A percentile compares a stretch with the other conserved stretches of the same genome.
Conservation (phyloP, 179 eudicot genomes). For the Silene coronaria region DNA sequence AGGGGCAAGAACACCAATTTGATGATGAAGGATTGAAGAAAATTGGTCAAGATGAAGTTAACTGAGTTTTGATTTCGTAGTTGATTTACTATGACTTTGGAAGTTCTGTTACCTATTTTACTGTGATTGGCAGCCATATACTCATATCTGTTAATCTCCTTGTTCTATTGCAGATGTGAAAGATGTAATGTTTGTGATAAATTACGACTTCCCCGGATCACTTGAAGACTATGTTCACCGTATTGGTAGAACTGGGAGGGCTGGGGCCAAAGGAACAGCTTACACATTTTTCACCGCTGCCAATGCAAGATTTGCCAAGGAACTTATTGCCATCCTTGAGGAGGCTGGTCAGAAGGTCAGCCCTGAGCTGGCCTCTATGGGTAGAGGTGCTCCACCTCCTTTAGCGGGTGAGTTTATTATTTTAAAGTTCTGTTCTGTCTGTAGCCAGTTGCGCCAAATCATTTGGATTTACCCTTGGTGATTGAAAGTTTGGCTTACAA, state of each 20-base stretch:
- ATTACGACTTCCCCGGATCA: constrained; percentile 89
- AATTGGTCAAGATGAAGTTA: neutral
- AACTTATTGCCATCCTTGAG: constrained; percentile 77
- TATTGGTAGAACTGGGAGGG: constrained; percentile 96
- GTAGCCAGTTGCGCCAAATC: constrained; percentile 4
- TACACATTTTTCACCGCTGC: constrained; percentile 87
- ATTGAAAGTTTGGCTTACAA: too few species aligned
- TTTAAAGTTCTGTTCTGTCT: neutral
- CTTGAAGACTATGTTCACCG: constrained; percentile 98
- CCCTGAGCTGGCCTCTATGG: constrained; percentile 66
- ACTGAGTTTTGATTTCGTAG: neutral
- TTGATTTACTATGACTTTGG: neutral
- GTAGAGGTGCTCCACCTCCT: constrained; percentile 55
- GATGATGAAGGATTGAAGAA: neutral
- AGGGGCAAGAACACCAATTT: neutral
- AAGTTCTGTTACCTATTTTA: neutral
- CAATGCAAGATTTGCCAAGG: constrained; percentile 76
- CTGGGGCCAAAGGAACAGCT: constrained; percentile 92
- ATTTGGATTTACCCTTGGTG: neutral
- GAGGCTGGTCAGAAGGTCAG: constrained; percentile 91
- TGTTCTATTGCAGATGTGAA: constrained; percentile 68
- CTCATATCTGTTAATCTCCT: neutral
- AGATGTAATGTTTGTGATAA: constrained; percentile 89
- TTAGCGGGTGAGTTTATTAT: constrained; percentile 36
- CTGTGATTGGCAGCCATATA: neutral